These are phyloP conservation scores for Coemansia sp. DNA, from an alignment of 192 early-diverging fungal genomes.

Conservation along the genomic window DNA sequence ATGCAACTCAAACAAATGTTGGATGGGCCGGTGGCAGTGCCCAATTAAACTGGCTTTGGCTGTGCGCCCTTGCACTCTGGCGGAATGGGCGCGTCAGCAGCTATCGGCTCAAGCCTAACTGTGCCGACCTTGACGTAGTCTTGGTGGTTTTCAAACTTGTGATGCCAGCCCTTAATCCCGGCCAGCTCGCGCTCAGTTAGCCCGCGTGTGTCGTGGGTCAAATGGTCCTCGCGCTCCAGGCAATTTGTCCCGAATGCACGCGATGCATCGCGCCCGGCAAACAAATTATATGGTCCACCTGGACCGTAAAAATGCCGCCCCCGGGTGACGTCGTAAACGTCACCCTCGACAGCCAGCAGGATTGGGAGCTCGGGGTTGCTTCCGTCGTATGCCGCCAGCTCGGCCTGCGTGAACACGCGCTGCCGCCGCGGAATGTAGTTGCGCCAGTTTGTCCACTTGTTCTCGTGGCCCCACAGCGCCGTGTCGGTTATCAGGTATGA, in stretches of 20 bases:
- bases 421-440: conserved; percentile 68
- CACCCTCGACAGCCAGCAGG: conserved; percentile 86
- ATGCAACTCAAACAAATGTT: too few species aligned
- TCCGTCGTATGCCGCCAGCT: conserved; percentile 84
- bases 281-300: conserved; percentile 76
- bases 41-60: conserved; percentile 38
- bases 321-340: conserved; percentile 88
- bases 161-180: conserved; percentile 75
- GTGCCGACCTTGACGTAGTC: conserved; percentile 83
- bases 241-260: conserved; percentile 95
- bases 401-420: conserved; percentile 65
- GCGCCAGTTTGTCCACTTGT: conserved; percentile 66
- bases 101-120: conserved; percentile 78
- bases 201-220: conserved; percentile 91
- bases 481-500: conserved; percentile 73
- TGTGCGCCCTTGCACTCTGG: conserved; percentile 63
- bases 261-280: conserved; percentile 87
- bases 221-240: conserved; percentile 70
- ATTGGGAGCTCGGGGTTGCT: conserved; percentile 73
- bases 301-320: conserved; percentile 77
- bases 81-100: conserved; percentile 77
- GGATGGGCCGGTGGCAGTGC: too few species aligned
- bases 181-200: conserved; percentile 69
- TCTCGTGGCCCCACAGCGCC: conserved; percentile 69
- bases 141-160: conserved; percentile 82